Evolutionary conservation across 768 basidiomycete genomes (phyloP), one percentile per base, ranked within the genome.

Genomic region (Xerocomus spinulosus): DNA sequence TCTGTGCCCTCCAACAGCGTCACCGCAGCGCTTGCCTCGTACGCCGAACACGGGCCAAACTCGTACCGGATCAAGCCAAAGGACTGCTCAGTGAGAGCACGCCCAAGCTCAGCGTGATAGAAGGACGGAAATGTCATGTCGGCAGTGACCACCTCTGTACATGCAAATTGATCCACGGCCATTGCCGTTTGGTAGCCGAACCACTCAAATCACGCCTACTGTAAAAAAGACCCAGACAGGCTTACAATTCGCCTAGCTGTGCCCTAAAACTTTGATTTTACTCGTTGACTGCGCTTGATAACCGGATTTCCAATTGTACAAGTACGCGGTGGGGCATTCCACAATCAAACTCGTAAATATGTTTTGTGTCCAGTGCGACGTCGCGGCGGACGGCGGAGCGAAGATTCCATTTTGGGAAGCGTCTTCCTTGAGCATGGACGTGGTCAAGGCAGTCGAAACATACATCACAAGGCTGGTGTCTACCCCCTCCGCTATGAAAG

Each of bases 361-460:
- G n/a, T n/a, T n/a, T n/a, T n/a, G n/a, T n/a, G n/a, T n/a, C n/a
- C n/a, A n/a, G n/a, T n/a, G n/a, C n/a, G n/a, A n/a, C n/a, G n/a
- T n/a, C n/a, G n/a, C n/a, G n/a, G n/a, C n/a, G n/a, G n/a, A n/a
- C n/a, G n/a, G n/a, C n/a, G n/a, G n/a, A n/a, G n/a, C n/a, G n/a
- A n/a, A 28, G 10, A 28, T 28, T 5, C 26, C 26, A 28, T 28
- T 28, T 28, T 28, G 10, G 26, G 26, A 10, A 6, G 26, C 10
- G 26, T 28, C 10, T 5, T 28, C 26, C 5, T 28, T 10, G 6
- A 28, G 10, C 26, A 98, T 98, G 96, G 94, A 99, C 69, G 85
- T 94, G 55, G 77, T 92, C 60, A 95, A 94, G 69, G 96, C 96
- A 8, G 84, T 96, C 24, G 91, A 94, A 70, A 88, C 85, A 5